Evolutionary conservation across 352 stramenopile genomes (phyloP), one percentile per base, ranked within the genome.

Genomic region (Phytopythium kandeliae): DNA sequence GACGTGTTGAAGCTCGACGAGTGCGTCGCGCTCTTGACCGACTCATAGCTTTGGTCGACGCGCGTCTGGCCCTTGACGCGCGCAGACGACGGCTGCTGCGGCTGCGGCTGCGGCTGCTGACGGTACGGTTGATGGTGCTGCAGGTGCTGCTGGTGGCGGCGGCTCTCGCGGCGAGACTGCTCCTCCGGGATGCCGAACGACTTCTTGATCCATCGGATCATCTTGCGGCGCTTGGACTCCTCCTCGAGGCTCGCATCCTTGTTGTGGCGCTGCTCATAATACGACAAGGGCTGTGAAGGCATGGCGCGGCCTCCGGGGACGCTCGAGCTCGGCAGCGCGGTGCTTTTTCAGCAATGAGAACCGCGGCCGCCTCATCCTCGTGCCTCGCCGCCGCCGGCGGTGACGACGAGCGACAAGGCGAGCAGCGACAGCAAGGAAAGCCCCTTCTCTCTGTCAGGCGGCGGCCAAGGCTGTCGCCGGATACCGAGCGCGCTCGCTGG

Each of bases 191-290:
- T 53, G 25, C 68, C 66, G 40, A 86, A 72, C 33, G 67, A 68
- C 40, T 63, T 65, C 35, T 78, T 81, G 60, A 86, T 72, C 74
- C 74, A 86, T 33, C 72, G 72, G 55, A 86, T 69, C 62, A 86
- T 71, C 22, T 65, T 64, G 15, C 74, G 71, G 11, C 74, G 74
- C 60, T 74, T 86, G 51, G 63, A 73, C 38, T 83, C 74, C 45
- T 83, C 65, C 15, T 53, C 42, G 25, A 57, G 36, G 21, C 62
- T 57, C 6, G 58, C 55, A 36, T 81, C 69, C 22, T 54, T 57
- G 10, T 58, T 63, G 17, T 61, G 48, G 5, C 64, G 66, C 47
- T 79, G 71, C 25, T 79, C 71, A 28, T 69, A 83, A 50, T 75
- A 62, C 5, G 25, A 24, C 0, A 55, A 37, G 15, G 57, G 24